Base-by-base conservation (phyloP, 2,329 filamentous ascomycete genomes). In the Diaporthe citri region DNA sequence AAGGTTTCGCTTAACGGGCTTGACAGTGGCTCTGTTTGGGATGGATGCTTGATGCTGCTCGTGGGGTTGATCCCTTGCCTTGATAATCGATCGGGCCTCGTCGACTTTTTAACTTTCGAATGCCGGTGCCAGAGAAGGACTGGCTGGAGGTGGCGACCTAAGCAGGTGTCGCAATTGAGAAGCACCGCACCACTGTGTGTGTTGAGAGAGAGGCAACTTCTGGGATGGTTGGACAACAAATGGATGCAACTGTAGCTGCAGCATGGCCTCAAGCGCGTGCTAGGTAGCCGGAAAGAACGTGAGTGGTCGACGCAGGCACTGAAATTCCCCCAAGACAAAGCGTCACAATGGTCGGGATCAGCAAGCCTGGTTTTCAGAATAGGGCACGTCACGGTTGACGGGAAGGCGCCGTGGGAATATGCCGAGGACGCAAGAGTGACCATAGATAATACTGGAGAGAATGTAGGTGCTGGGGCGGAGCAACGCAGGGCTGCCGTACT, bases 1-100 rank as follows among this genome's bases (percentile, higher is more conserved):
- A 52, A 52, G 25, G 64, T 67, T 67, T 67, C 64, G 64, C 64
- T 67, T 66, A 51, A 22, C 31, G 43, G 43, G 22, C 43, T 25
- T 36, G 28, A 51, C 43, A 25, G 31, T 36, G 28, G 28, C 20
- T 36, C 31, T 34, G 31, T 36, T 48, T 51, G 43, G 62, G 41
- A 43, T 7, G 25, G 20, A 6, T 62, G 57, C 57, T 62, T 20
- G 36, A 28, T 36, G 31, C n/a, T 62, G 57, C 39, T 62, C 57
- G 57, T 17, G n/a, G 13, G 20, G 36, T 31, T 31, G 12, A 22
- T 62, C 15, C 25, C n/a, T 22, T 22, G 22, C 7, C 25, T 25
- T 22, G 64, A 6, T 28, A 20, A 3, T 39, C 46, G 15, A 3
- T 39, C 46, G 15, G 41, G 60, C 15, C 9, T 52, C 25, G 13